Percentiles rank a stretch among this genome's conserved stretches.
phyloP scores from a whole-genome alignment of 2,329 filamentous ascomycete genomes.

The Macrophomina phaseolina region DNA sequence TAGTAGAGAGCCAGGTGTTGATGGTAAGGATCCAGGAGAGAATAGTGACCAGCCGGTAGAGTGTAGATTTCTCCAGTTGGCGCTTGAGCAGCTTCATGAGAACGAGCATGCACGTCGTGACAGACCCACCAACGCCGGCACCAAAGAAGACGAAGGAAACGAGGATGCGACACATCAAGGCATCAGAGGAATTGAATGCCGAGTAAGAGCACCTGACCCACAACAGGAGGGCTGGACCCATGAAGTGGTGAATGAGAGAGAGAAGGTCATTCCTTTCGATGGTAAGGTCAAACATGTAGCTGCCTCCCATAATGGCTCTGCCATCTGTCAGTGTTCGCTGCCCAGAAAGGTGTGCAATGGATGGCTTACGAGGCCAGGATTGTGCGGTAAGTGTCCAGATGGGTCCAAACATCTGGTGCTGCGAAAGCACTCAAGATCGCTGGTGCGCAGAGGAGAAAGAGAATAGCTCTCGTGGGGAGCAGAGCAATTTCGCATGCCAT shows the following conservation, averaged over 20 bases:
- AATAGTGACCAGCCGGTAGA: neutral
- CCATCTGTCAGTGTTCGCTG: neutral
- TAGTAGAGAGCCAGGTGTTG: slow-evolving; percentile 11
- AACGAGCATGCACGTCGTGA: slow-evolving; percentile 15
- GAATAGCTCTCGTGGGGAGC: neutral
- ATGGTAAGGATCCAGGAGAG: slow-evolving; percentile 2
- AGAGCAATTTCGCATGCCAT: slow-evolving; percentile 15
- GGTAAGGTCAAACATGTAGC: slow-evolving; percentile 20
- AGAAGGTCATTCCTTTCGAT: slow-evolving; percentile 1
- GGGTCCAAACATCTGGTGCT: slow-evolving; percentile 1
- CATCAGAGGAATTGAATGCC: neutral
- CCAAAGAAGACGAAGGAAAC: slow-evolving; percentile 8
- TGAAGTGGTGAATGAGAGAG: slow-evolving; percentile 7
- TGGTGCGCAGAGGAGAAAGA: slow-evolving; percentile 1
- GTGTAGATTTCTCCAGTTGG: neutral
- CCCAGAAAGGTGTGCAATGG: no score
- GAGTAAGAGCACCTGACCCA: neutral
- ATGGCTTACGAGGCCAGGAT: slow-evolving; percentile 1
- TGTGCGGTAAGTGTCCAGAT: slow-evolving; percentile 11
- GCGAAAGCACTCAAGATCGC: slow-evolving; percentile 14
- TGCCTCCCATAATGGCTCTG: slow-evolving; percentile 10
- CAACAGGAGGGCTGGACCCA: neutral
- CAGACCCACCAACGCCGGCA: slow-evolving; percentile 3
- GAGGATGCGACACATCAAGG: slow-evolving; percentile 6
- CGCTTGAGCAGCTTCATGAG: slow-evolving; percentile 12